Evolutionary conservation across 257 asterid genomes (phyloP).

Genomic region (Marsdenia floribunda): DNA sequence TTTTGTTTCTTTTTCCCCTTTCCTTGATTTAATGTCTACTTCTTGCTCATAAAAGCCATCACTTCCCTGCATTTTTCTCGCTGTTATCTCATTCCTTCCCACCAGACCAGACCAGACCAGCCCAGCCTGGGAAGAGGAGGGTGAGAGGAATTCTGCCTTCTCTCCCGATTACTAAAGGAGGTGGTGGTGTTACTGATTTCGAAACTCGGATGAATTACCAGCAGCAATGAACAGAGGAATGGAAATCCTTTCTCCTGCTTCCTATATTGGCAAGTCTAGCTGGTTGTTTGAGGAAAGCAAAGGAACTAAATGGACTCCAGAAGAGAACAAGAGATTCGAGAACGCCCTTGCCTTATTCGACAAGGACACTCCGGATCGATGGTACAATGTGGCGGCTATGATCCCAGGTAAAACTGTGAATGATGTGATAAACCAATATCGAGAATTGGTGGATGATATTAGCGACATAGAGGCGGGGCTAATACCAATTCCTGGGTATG

Average conservation of each 20-base stretch:
- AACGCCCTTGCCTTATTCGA: slow-evolving; percentile 73
- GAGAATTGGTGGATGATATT: slow-evolving; percentile 63
- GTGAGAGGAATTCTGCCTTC: background rate
- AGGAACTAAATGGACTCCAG: slow-evolving; percentile 57
- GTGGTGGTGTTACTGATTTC: background rate
- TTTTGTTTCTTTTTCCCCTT: slow-evolving; percentile 13
- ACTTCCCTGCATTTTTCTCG: slow-evolving; percentile 18
- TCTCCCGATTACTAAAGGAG: too few species aligned
- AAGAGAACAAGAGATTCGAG: slow-evolving; percentile 75
- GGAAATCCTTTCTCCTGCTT: slow-evolving; percentile 40
- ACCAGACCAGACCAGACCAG: too few species aligned
- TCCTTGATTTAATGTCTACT: slow-evolving; percentile 30
- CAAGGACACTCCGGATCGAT: slow-evolving; percentile 77
- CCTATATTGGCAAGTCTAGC: slow-evolving; percentile 31
- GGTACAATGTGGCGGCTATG: slow-evolving; percentile 78
- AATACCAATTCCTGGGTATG: slow-evolving; percentile 60
- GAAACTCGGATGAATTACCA: slow-evolving; percentile 8
- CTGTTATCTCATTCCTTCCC: background rate
- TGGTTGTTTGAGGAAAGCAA: slow-evolving; percentile 56
- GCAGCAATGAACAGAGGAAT: slow-evolving; percentile 44
- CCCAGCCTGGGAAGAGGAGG: background rate
- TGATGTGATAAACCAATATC: slow-evolving; percentile 68
- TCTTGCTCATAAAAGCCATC: slow-evolving; percentile 24
- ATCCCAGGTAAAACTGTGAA: slow-evolving; percentile 66
- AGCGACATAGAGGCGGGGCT: slow-evolving; percentile 72